Evolutionary conservation across 495 filamentous ascomycete species (phyloP), one percentile per base, ranked within the genome.

Genomic region (Aspergillus leporis): DNA sequence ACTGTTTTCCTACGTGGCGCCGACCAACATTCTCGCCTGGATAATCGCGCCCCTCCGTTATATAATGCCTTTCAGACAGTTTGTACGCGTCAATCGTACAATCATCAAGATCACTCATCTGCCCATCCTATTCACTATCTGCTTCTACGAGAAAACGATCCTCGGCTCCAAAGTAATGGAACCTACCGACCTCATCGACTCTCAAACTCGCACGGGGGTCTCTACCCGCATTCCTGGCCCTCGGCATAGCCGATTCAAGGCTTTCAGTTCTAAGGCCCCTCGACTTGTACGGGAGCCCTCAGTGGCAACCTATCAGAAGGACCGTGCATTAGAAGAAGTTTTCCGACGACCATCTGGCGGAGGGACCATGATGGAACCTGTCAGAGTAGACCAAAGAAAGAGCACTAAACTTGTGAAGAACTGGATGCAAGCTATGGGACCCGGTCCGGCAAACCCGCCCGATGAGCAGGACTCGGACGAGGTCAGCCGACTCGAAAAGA

Each of bases 31-130:
- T 36, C 77, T 97, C 53, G 91, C 89, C 32, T 98, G 92, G 93
- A 60, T 91, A 3, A 74, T 94, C 18, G 88, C 90, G 55, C 93
- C 93, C 4, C 71, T 93, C 31, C 82, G 91, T 54, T 95, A 86
- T 68, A 66, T 85, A 58, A 82, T 96, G 73, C 86, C 91, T 0
- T 90, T 96, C 66, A 81, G 85, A 18, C 78, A 87, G 36, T 97
- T 90, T 62, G 86, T 97, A 59, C 81, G 83, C 57, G 66, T 96
- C 40, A 98, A 97, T 65, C 85, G 93, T 36, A 87, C 85, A 0
- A 83, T 92, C 53, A 96, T 98, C 75, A 96, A 96, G 68, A 69
- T 88, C 43, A 96, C 93, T 0, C 93, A 98, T 70, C 86, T 92
- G 58, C 92, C 92, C 1, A 82, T 98, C 9, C 72, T 97, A 22